Evolutionary conservation across 805 yeast species (phyloP), one percentile per base, ranked within the genome.

Genomic region (Candida ponderosae): DNA sequence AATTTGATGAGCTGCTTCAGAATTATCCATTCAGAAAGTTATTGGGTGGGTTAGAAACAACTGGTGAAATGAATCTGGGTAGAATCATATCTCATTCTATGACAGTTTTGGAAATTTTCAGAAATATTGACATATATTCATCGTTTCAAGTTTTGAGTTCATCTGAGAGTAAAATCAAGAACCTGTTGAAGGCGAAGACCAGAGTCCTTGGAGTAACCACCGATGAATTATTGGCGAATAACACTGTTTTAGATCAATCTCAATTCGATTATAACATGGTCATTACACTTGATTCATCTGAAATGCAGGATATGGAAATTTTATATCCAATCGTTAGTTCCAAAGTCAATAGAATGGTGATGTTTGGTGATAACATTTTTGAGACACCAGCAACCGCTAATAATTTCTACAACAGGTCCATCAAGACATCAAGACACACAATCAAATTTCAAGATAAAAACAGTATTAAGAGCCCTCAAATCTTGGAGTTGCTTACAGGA

Each of bases 311-410:
- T 24, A 28, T 54, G 18, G 68, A 65, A 36, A 45, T 59, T 1
- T 30, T 62, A n/a, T 38, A 48, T 8, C 56, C 65, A 5, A 13
- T 59, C 6, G 24, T 60, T 1, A 26, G 37, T 2, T 19, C 34
- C 0, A 14, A 17, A 11, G 33, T 56, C 3, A 51, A 51, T 24
- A 50, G 68, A 20, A 36, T 63, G 1, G 45, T 59, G 0, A 18
- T 68, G 19, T 21, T 59, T n/a, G 73, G 73, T 7, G 70, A 66
- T 38, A 40, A 42, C 19, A 34, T 29, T 13, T 24, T 11, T 24
- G 13, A 24, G 14, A 6, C 7, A 13, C 28, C 28, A 13, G 7
- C 24, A 21, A 9, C 11, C 11, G 24, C 7, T 21, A 8, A 21
- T 9, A 11, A 11, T 21, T 3, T 21, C 24, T 9, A 11, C 7